Conservation (phyloP, 2,329 filamentous ascomycete genomes). For the Huntiella savannae region DNA sequence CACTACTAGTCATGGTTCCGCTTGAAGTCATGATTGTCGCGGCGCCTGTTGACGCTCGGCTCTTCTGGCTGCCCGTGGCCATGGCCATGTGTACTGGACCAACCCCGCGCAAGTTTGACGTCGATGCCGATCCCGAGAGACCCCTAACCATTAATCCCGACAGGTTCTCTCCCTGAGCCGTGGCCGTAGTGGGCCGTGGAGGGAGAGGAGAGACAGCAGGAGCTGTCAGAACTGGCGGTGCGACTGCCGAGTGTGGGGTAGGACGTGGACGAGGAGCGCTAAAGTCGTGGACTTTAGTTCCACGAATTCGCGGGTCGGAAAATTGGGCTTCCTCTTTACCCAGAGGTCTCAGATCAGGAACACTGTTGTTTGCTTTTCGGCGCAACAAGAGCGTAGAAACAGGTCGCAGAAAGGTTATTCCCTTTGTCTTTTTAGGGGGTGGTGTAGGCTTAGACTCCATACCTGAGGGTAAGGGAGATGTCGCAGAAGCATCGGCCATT, state of each 20-base stretch:
- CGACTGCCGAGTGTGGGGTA: conserved; percentile 5
- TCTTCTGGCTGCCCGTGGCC: too few relatives aligned
- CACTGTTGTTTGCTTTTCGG: conserved; percentile 32
- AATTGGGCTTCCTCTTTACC: conserved; percentile 24
- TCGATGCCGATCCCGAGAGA: too few relatives aligned
- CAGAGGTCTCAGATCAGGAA: conserved; percentile 24
- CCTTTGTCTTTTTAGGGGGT: conserved; percentile 29
- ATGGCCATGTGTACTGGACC: too few relatives aligned
- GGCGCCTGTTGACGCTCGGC: too few relatives aligned
- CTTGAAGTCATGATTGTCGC: too few relatives aligned
- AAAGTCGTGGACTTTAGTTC: conserved; percentile 46
- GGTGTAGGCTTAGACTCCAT: neutral
- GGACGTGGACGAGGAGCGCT: conserved; percentile 34
- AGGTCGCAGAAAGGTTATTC: conserved; percentile 37
- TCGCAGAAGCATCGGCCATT: neutral
- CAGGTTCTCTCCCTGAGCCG: neutral
- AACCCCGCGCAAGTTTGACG: too few relatives aligned
- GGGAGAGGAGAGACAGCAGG: neutral
- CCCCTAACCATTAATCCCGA: too few relatives aligned
- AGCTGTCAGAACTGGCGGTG: neutral
- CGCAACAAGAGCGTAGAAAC: conserved; percentile 40
- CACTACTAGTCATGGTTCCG: neutral
- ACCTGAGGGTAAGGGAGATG: too few relatives aligned
- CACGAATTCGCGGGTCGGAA: conserved; percentile 45
- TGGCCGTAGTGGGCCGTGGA: neutral